phyloP scores from a whole-genome alignment of 352 stramenopile species.

The Phytopythium litorale region DNA sequence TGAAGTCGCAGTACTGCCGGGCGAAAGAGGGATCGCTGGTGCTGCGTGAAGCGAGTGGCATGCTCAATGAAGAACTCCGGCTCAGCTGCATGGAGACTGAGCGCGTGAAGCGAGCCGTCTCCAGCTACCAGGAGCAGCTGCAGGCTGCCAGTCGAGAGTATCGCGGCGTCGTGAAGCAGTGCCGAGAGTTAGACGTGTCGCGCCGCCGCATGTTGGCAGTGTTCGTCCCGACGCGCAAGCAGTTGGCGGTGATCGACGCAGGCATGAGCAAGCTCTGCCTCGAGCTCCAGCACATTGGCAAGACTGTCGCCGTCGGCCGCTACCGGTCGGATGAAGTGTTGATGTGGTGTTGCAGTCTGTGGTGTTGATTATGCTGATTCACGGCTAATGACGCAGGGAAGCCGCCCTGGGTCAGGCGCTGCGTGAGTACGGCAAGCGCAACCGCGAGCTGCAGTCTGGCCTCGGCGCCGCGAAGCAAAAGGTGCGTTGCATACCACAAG shows the following conservation, averaged over 20 bases:
- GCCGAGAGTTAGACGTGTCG: constrained; percentile 25
- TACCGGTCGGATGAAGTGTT: constrained; percentile 19
- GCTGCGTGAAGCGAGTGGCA: constrained; percentile 10
- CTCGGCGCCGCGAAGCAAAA: constrained; percentile 29
- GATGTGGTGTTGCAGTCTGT: not conserved
- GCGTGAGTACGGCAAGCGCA: constrained; percentile 53
- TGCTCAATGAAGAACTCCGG: constrained; percentile 21
- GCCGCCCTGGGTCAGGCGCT: constrained; percentile 32
- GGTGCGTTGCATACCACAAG: too few relatives aligned
- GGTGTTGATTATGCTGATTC: not conserved
- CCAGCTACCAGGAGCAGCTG: constrained; percentile 22
- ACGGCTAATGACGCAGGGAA: constrained; percentile 21
- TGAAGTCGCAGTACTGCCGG: not conserved
- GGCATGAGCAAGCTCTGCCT: constrained; percentile 26
- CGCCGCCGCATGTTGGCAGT: constrained; percentile 24
- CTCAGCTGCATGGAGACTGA: constrained; percentile 4
- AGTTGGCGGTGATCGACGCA: constrained; percentile 20
- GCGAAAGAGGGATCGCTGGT: constrained; percentile 7
- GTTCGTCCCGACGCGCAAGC: constrained; percentile 28
- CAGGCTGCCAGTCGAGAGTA: constrained; percentile 12
- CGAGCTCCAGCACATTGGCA: constrained; percentile 32
- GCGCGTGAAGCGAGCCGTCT: constrained; percentile 6
- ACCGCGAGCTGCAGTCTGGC: constrained; percentile 37
- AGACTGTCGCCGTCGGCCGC: constrained; percentile 19
- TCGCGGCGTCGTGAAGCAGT: constrained; percentile 12